A percentile compares a stretch with the other conserved stretches of the same genome.
Conservation (phyloP, 257 asterid species). For the Cinchona pubescens region DNA sequence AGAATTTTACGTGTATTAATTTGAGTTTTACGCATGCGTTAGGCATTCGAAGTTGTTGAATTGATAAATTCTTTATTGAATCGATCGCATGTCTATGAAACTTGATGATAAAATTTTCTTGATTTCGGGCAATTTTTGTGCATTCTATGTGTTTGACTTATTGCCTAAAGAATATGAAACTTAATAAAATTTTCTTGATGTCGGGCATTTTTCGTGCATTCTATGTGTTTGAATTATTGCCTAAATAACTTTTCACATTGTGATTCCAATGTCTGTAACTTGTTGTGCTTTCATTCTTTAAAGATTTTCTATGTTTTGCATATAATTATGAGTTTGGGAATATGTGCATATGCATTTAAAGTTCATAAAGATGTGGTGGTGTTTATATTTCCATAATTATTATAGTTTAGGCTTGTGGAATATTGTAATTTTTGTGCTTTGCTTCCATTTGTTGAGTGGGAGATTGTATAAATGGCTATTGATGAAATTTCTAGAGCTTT, state of each 20-base stretch:
- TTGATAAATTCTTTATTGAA: neutral
- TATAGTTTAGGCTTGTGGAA: neutral
- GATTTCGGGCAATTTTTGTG: slow-evolving; percentile 5
- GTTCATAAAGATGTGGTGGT: neutral
- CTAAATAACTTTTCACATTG: slow-evolving; percentile 10
- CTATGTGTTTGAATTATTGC: slow-evolving; percentile 19
- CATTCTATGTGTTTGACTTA: slow-evolving; percentile 17
- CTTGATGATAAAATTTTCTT: neutral
- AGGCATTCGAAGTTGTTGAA: neutral
- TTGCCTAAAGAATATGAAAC: too few relatives aligned
- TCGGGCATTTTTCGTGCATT: slow-evolving; percentile 9
- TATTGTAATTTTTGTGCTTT: neutral
- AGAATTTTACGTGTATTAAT: neutral
- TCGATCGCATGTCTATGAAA: neutral
- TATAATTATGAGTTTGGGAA: slow-evolving; percentile 15
- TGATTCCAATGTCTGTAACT: neutral
- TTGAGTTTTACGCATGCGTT: neutral
- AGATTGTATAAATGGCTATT: neutral
- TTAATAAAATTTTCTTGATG: neutral
- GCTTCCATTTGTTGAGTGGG: neutral
- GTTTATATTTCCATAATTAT: slow-evolving; percentile 7
- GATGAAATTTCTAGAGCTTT: neutral
- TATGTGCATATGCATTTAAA: slow-evolving; percentile 4
- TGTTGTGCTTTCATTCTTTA: neutral
- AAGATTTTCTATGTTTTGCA: slow-evolving; percentile 12